phyloP scores from a whole-genome alignment of 2,329 filamentous ascomycete genomes.

The Claviceps humidiphila region DNA sequence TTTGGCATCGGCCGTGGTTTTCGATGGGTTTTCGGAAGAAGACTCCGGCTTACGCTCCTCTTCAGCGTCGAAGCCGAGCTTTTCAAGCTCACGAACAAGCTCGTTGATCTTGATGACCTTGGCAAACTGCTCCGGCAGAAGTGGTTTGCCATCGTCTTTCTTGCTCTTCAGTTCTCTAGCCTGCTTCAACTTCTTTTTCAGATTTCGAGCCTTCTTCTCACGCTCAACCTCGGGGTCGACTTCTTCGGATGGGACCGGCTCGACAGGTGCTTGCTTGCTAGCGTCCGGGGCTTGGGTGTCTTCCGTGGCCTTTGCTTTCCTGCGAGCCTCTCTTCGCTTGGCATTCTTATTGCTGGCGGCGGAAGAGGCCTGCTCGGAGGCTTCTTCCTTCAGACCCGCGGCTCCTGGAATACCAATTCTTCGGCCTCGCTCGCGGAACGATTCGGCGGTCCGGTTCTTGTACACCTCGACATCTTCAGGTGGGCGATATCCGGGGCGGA shows the following conservation, averaged over 20 bases:
- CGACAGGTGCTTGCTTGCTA: conserved; percentile 13
- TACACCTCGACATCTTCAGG: conserved; percentile 94
- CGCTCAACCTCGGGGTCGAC: conserved; percentile 61
- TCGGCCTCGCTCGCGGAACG: conserved; percentile 61
- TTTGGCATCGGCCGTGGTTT: not conserved
- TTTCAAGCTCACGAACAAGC: conserved; percentile 74
- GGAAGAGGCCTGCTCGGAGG: conserved; percentile 31
- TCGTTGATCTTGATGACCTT: conserved; percentile 98
- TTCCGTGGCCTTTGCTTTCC: conserved; percentile 38
- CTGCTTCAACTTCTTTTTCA: conserved; percentile 92
- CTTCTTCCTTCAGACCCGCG: conserved; percentile 39
- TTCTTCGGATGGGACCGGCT: conserved; percentile 24
- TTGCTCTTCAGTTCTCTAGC: conserved; percentile 82
- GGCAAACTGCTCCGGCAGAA: conserved; percentile 88
- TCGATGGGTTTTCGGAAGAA: conserved; percentile 1
- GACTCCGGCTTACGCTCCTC: conserved; percentile 40
- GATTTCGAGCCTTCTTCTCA: conserved; percentile 83
- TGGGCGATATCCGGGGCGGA: conserved; percentile 83
- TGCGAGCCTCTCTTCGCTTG: conserved; percentile 49
- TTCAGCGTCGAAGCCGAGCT: conserved; percentile 70
- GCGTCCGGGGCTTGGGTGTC: conserved; percentile 53
- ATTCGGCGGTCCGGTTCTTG: conserved; percentile 80
- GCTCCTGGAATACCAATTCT: conserved; percentile 60
- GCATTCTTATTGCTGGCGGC: conserved; percentile 69
- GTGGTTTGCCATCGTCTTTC: conserved; percentile 70